Evolutionary conservation across 2,329 filamentous ascomycete genomes (phyloP), one percentile per base, ranked within the genome.

Genomic region (Botrytis aclada): DNA sequence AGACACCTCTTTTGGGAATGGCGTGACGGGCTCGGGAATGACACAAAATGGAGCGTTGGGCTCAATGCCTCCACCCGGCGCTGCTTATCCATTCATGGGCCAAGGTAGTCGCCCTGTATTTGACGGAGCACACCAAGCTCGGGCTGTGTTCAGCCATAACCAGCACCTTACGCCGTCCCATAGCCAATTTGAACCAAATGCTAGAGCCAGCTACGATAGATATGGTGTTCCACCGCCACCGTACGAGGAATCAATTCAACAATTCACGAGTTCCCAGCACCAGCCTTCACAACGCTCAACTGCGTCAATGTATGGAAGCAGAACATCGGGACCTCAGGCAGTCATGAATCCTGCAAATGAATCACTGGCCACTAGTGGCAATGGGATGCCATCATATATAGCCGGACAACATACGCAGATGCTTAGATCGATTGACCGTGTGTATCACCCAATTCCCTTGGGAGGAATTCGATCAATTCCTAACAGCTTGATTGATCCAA

Each of bases 341-440:
- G 16, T 10, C 2, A 18, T n/a, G 14, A 18, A 62, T 43, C 14
- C 3, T 20, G 14, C 37, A 1, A 0, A 22, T 29, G 0, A 0
- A 63, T 1, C 12, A n/a, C 1, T 20, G 14, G 16, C 8, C 20
- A 29, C 10, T 20, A 16, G 25, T 41, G 16, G 37, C 29, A 20
- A 10, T 7, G 16, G 8, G 25, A 10, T n/a, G 1, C 8, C 8
- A 10, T 4, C 60, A 29, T 1, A n/a, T 25, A 1, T 29, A 18
- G 25, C 22, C 25, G 39, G 7, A 18, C 22, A 29, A 14, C 1
- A 62, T 20, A 7, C 3, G 14, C 60, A 29, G 7, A 25, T 7
- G 7, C 9, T 16, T 2, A 6, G 37, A n/a, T 41, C n/a, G 0
- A 18, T 0, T n/a, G 10, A 4, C 29, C n/a, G 25, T 25, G 34